Evolutionary conservation across 768 basidiomycete species (phyloP), one percentile per base, ranked within the genome.

Genomic region (Galerina marginata): DNA sequence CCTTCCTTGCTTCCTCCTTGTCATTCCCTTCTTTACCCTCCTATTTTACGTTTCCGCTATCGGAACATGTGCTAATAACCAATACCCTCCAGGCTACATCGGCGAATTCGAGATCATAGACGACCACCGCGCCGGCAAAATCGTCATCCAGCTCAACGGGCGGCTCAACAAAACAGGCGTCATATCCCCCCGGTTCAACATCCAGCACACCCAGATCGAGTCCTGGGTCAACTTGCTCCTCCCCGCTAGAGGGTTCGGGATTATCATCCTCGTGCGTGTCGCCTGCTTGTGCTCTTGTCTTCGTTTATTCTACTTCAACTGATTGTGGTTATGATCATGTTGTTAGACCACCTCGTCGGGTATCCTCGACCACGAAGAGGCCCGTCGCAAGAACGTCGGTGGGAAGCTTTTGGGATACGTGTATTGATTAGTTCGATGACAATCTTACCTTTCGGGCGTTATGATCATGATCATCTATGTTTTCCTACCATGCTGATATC

Each of bases 41-140:
- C n/a, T n/a, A n/a, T n/a, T n/a, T n/a, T n/a, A n/a, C n/a, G n/a
- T n/a, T n/a, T n/a, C n/a, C n/a, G n/a, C n/a, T n/a, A n/a, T n/a
- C n/a, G n/a, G n/a, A n/a, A n/a, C n/a, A n/a, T n/a, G n/a, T n/a
- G n/a, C n/a, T n/a, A n/a, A n/a, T n/a, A n/a, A n/a, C n/a, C n/a
- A n/a, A n/a, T n/a, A n/a, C n/a, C n/a, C n/a, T n/a, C n/a, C n/a
- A n/a, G n/a, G n/a, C 58, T 98, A 99, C 84, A 96, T 99, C 64
- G 95, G 95, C 69, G 95, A 98, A 82, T 97, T 97, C 72, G 96
- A 97, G 77, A 93, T 97, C 78, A 90, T 98, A 74, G 97, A 99
- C 71, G 97, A 99, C 82, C 97, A 99, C 78, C 95, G 96, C 61
- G 89, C 94, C 6, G 95, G 95, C 71, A 99, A 99, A 81, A 94